Conservation (phyloP, 441 rosid genomes). For the Metrosideros polymorpha region DNA sequence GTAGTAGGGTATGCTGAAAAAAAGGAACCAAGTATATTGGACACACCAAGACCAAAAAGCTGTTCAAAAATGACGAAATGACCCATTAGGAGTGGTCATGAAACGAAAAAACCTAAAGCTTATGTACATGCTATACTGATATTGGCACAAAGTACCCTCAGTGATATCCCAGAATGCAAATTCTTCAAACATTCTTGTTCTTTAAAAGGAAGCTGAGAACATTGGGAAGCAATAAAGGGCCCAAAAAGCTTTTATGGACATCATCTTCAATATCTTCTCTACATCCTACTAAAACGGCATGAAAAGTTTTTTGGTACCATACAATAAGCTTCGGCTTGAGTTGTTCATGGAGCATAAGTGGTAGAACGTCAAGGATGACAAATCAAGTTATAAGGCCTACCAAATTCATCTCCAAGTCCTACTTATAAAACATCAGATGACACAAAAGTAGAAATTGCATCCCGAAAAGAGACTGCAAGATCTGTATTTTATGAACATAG, state of each 20-base stretch:
- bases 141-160: background rate
- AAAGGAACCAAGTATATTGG: conserved; percentile 77
- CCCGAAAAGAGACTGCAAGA: background rate
- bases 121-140: background rate
- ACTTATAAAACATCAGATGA: background rate
- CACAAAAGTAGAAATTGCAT: background rate
- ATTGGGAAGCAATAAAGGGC: background rate
- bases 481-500: background rate
- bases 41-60: conserved; percentile 89
- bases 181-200: background rate
- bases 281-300: background rate
- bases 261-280: background rate
- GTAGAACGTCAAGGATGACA: background rate
- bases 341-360: background rate
- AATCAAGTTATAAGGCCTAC: background rate
- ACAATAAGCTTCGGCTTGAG: background rate
- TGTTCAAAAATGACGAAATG: conserved; percentile 22
- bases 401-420: background rate
- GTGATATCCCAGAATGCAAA: background rate
- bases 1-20: conserved; percentile 86
- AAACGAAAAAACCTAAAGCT: background rate
- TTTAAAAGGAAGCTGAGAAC: background rate
- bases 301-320: background rate
- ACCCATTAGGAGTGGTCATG: background rate
- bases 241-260: background rate